Base-by-base conservation (phyloP, 108 stramenopile species). In the Cyclotella baltica region DNA sequence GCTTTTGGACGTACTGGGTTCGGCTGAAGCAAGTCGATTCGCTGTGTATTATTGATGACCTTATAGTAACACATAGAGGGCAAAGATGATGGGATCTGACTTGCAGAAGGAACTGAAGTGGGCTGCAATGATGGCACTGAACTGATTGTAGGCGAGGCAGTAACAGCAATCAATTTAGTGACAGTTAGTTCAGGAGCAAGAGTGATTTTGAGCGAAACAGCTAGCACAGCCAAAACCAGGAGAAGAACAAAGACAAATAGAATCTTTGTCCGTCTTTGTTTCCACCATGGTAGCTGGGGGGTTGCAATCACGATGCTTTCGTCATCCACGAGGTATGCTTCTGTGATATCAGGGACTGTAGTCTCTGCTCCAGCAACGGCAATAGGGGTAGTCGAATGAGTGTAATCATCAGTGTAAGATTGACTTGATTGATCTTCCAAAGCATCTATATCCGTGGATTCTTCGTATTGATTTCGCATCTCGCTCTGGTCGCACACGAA, bases 341-440 rank as follows among this genome's bases (percentile, higher is more conserved):
- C 51, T 19, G 51, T n/a, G n/a, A 52, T 52, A n/a, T 52, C 51
- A 52, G 51, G 51, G n/a, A n/a, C n/a, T n/a, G n/a, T n/a, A n/a
- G n/a, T n/a, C n/a, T n/a, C n/a, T n/a, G n/a, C n/a, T n/a, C n/a
- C n/a, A n/a, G n/a, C 51, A 52, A n/a, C 4, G n/a, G 51, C 11
- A n/a, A 52, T 10, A 52, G 11, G 51, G n/a, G n/a, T n/a, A n/a
- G n/a, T 52, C n/a, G 51, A 10, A 52, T 52, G 51, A n/a, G 51
- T n/a, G n/a, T 52, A 52, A 52, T 52, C n/a, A 10, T n/a, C 51
- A 52, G 19, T 52, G 51, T 52, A n/a, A n/a, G 51, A 10, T 52
- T 10, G 18, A 52, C n/a, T 10, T n/a, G 18, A 4, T 20, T 52
- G 51, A 10, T 52, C 51, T 52, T 52, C 51, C n/a, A 52, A 10